Evolutionary conservation across 768 basidiomycete genomes (phyloP).

Genomic region (Cyathus striatus): DNA sequence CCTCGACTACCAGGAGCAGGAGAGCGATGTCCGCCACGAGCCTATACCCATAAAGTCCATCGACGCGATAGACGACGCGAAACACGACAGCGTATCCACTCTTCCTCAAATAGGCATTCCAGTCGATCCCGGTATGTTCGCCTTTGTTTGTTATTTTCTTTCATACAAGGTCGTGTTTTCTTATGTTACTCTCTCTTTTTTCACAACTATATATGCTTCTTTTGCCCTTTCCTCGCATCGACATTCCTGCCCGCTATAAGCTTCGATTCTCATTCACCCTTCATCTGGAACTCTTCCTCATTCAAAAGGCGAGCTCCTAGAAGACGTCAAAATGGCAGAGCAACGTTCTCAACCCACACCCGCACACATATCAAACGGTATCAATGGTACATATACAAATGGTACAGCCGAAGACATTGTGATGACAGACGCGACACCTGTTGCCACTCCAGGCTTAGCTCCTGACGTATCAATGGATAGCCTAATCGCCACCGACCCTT

Average conservation of each 20-base stretch:
- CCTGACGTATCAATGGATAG: constrained; percentile 34
- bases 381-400: constrained; percentile 19
- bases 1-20: constrained; percentile 55
- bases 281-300: constrained; percentile 42
- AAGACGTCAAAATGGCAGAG: constrained; percentile 60
- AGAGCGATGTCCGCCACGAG: constrained; percentile 65
- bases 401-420: constrained; percentile 27
- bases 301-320: constrained; percentile 31
- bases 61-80: constrained; percentile 22
- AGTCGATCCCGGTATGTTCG: constrained; percentile 46
- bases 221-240: constrained; percentile 13
- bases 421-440: constrained; percentile 36
- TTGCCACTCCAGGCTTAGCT: constrained; percentile 31
- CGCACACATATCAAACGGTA: constrained; percentile 2
- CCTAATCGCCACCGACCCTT: constrained; percentile 19
- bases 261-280: constrained; percentile 34
- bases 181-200: no score
- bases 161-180: no score
- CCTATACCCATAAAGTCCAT: constrained; percentile 44
- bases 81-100: constrained; percentile 38
- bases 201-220: no score
- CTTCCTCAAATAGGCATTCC: constrained; percentile 40
- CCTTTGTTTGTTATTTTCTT: constrained; percentile 14
- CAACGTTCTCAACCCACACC: no score
- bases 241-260: constrained; percentile 26